Percentiles rank a stretch among this genome's conserved stretches.
These are phyloP conservation scores for Aspergillus incahuasiensis DNA, from an alignment of 495 filamentous ascomycete genomes.

Conservation along the genomic window DNA sequence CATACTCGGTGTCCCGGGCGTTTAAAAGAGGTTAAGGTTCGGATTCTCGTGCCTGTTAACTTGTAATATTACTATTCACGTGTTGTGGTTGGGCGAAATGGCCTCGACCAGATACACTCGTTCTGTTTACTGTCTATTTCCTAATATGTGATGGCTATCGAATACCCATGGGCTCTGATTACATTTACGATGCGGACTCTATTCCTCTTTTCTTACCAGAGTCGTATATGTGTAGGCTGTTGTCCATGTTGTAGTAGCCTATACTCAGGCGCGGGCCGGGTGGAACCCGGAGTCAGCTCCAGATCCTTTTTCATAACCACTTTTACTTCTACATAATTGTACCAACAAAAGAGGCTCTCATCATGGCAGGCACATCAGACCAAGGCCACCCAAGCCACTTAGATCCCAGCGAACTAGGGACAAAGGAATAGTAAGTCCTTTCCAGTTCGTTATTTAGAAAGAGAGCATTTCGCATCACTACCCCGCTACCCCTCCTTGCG, in stretches of 20 bases:
- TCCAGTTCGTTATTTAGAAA: background rate
- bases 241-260: background rate
- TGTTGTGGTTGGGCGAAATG: background rate
- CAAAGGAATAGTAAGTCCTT: slow-evolving; percentile 49
- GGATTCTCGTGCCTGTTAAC: slow-evolving; percentile 20
- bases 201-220: background rate
- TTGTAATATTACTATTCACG: slow-evolving; percentile 25
- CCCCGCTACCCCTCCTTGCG: slow-evolving; percentile 19
- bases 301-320: background rate
- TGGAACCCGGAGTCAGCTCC: slow-evolving; percentile 1
- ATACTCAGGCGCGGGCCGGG: slow-evolving; percentile 7
- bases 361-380: slow-evolving; percentile 13
- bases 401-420: slow-evolving; percentile 49
- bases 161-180: slow-evolving; percentile 21
- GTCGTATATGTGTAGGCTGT: too few species aligned
- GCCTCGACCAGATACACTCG: slow-evolving; percentile 12
- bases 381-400: slow-evolving; percentile 38
- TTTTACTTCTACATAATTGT: slow-evolving; percentile 1
- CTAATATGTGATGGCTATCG: slow-evolving; percentile 17
- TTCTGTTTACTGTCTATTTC: slow-evolving; percentile 15
- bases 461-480: background rate
- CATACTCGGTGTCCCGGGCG: slow-evolving; percentile 26
- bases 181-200: slow-evolving; percentile 7
- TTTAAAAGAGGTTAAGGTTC: slow-evolving; percentile 23
- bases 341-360: background rate